These are phyloP conservation scores for Solanum tarijense DNA, from an alignment of 257 asterid species.

Conservation along the genomic window DNA sequence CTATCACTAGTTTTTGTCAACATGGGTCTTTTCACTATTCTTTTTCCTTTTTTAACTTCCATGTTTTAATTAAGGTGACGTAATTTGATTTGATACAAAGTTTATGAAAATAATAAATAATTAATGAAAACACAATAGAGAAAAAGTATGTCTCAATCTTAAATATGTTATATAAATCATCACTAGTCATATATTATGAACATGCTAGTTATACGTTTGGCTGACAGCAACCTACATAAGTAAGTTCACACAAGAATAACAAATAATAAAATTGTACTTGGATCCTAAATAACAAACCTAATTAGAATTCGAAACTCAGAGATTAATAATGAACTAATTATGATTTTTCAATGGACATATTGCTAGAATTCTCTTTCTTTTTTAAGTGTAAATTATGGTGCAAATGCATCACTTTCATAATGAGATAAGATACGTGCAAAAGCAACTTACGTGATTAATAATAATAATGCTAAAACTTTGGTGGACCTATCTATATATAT, in stretches of 20 bases:
- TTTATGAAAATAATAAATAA: background rate
- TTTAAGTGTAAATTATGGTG: background rate
- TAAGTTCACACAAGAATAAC: background rate
- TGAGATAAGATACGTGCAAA: conserved; percentile 2
- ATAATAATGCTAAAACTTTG: background rate
- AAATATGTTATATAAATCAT: background rate
- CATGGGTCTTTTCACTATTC: background rate
- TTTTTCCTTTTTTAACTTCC: background rate
- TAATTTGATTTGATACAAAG: background rate
- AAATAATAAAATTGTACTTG: background rate
- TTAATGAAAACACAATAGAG: background rate
- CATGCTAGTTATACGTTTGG: background rate
- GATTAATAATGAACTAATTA: background rate
- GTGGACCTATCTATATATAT: background rate
- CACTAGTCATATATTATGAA: background rate
- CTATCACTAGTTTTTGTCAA: background rate
- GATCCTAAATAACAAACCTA: background rate
- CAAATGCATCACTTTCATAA: background rate
- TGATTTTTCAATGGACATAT: background rate
- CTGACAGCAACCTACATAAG: background rate
- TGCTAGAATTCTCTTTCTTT: background rate
- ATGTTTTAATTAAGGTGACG: background rate
- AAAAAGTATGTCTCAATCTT: background rate
- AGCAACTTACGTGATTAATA: background rate
- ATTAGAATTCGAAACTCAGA: background rate